Conservation (phyloP, 331 rosid genomes). For the Quercus tomentella region DNA sequence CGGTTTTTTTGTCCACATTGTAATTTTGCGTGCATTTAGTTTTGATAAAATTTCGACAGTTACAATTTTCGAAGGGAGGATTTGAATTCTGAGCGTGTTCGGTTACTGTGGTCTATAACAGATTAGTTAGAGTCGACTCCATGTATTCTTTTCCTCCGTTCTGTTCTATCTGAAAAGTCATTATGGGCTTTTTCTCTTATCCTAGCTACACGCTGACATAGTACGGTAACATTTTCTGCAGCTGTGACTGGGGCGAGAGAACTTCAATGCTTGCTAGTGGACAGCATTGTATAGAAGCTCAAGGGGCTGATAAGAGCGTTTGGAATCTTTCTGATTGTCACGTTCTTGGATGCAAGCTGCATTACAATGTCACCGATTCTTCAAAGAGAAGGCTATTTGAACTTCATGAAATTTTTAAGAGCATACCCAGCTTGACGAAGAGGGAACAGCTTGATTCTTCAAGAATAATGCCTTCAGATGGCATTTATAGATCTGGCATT, state of each 20-base stretch:
- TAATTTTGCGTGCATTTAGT: background rate
- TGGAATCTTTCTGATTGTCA: constrained; percentile 89
- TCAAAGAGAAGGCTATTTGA: constrained; percentile 64
- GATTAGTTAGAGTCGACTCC: too few species aligned
- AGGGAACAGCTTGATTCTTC: constrained; percentile 28
- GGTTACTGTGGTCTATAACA: too few species aligned
- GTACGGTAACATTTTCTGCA: constrained; percentile 30
- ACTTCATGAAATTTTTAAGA: constrained; percentile 87
- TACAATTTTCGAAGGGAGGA: too few species aligned
- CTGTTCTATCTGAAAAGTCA: too few species aligned
- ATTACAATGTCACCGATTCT: constrained; percentile 36
- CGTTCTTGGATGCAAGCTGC: constrained; percentile 80
- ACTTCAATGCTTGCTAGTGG: constrained; percentile 45
- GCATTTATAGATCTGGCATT: constrained; percentile 44
- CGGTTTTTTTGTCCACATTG: background rate
- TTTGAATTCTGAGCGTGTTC: too few species aligned
- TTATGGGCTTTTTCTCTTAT: background rate
- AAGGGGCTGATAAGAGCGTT: constrained; percentile 34
- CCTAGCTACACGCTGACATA: constrained; percentile 15
- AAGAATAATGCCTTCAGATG: constrained; percentile 49
- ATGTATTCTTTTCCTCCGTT: too few species aligned
- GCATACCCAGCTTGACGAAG: constrained; percentile 57
- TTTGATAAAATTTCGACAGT: too few species aligned
- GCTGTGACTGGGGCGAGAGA: constrained; percentile 77
- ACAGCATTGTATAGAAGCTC: constrained; percentile 28